Base-by-base conservation (phyloP, 306 rosid genomes). In the Trifolium repens region DNA sequence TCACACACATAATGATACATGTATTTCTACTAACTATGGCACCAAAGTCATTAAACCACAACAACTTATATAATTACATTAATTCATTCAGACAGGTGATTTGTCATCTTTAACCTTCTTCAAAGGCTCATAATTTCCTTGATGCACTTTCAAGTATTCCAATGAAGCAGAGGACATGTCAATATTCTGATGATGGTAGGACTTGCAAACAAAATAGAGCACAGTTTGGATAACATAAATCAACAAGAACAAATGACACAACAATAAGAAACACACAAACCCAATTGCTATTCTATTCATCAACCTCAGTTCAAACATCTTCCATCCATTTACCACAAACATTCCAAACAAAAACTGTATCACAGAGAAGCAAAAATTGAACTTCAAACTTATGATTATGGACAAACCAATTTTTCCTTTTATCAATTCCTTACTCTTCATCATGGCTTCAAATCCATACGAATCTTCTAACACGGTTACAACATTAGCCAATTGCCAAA, bases 191-290 rank as follows among this genome's bases (percentile, higher is more conserved):
- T 46, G 4, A 1, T 46, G 52, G 69, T 86, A 82, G 0, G 97
- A 89, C 78, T 91, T 91, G 86, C 96, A 92, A 2, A 89, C 96
- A n/a, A 92, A 85, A 79, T 90, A 92, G 9, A 89, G 55, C 65
- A 92, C 87, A 13, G 93, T 87, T 64, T 85, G 87, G 4, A 80
- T 16, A 5, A 88, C 93, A 22, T 80, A 80, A 57, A 74, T 69
- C 27, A 86, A 71, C 40, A 86, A 34, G 27, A 77, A 50, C 81
- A 89, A 42, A 59, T 13, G 62, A 2, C 52, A 71, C 54, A 84
- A 60, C 49, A 79, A 17, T 43, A 84, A 15, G 4, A 81, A 82
- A 46, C 83, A 82, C 0, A 82, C 1, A 35, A 87, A 9, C 26
- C 87, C 89, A 32, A 1, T 69, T n/a, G 42, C 57, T 1, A 74